Conservation (phyloP, 2,329 filamentous ascomycete genomes). For the Alternaria solani region DNA sequence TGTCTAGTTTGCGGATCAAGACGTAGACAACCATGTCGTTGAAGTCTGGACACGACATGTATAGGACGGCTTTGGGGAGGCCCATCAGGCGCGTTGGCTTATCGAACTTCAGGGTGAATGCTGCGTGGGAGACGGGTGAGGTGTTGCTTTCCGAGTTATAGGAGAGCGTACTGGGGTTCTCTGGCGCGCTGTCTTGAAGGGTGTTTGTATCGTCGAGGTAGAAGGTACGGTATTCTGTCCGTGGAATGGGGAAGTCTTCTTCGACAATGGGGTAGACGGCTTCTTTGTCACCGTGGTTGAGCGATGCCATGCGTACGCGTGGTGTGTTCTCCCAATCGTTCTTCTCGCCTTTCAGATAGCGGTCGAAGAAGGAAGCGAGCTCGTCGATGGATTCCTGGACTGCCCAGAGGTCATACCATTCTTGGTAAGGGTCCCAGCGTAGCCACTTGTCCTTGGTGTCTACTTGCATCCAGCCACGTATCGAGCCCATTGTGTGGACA, state of each 20-base stretch:
- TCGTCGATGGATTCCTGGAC: constrained; percentile 20
- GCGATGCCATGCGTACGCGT: constrained; percentile 53
- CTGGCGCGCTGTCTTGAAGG: background rate
- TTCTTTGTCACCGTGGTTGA: constrained; percentile 32
- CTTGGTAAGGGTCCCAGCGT: constrained; percentile 22
- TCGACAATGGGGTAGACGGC: constrained; percentile 24
- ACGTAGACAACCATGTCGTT: constrained; percentile 53
- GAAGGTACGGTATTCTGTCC: constrained; percentile 24
- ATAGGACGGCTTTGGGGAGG: constrained; percentile 57
- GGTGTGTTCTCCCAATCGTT: constrained; percentile 61
- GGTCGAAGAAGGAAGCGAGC: constrained; percentile 55
- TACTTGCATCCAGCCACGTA: constrained; percentile 21
- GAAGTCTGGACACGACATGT: constrained; percentile 54
- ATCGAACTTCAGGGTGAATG: constrained; percentile 54
- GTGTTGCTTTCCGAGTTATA: constrained; percentile 17
- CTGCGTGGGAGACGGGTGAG: background rate
- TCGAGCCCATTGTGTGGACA: constrained; percentile 26
- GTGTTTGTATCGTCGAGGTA: constrained; percentile 14
- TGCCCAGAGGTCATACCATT: constrained; percentile 30
- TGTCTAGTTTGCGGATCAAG: constrained; percentile 27
- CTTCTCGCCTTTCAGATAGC: constrained; percentile 54
- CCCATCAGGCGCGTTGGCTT: constrained; percentile 55
- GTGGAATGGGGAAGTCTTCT: constrained; percentile 23
- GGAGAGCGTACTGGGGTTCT: background rate
- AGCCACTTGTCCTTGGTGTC: constrained; percentile 26